These are phyloP conservation scores for Pseudognaphalium luteoalbum DNA, from an alignment of 129 eudicot species.

Conservation along the genomic window DNA sequence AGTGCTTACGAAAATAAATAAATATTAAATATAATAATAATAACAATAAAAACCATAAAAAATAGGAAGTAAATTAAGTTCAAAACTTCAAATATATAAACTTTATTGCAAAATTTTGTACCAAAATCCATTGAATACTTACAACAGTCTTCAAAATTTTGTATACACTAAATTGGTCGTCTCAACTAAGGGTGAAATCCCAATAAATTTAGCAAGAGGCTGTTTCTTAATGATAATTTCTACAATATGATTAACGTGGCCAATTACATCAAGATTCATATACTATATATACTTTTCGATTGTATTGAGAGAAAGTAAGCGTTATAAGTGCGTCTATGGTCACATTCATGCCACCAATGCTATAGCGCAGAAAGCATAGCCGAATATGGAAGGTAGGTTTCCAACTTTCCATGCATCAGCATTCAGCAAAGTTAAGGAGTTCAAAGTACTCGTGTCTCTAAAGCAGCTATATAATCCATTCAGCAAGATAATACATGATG, in stretches of 20 bases:
- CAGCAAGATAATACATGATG: conserved; percentile 1
- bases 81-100: neutral
- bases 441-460: neutral
- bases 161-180: neutral
- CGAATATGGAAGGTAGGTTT: neutral
- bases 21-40: no score
- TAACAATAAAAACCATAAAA: neutral
- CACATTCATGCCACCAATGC: neutral
- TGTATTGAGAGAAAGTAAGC: neutral
- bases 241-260: neutral
- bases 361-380: neutral
- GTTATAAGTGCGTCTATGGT: neutral
- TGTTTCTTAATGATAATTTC: neutral
- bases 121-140: neutral
- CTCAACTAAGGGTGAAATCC: neutral
- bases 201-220: neutral
- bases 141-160: neutral
- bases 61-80: neutral
- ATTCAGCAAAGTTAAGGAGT: neutral
- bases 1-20: neutral
- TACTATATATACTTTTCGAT: neutral
- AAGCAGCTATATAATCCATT: neutral
- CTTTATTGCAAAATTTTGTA: no score
- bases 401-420: neutral
- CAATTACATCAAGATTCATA: neutral